A percentile compares a stretch with the other conserved stretches of the same genome.
phyloP scores from a whole-genome alignment of 1,139 yeast genomes.

The Kodamaea anthophila region DNA sequence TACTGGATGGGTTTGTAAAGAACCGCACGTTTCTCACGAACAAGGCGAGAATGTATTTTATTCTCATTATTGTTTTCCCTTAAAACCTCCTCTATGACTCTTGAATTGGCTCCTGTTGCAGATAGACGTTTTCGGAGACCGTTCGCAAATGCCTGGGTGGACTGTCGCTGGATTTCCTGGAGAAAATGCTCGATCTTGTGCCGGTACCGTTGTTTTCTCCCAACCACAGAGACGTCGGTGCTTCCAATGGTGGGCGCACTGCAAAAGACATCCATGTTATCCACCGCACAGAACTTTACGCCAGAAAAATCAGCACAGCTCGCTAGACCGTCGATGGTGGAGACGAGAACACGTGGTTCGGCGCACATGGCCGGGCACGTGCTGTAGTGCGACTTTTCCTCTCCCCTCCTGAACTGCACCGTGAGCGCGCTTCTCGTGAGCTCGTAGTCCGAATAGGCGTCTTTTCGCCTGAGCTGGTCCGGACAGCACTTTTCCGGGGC shows the following conservation, averaged over 20 bases:
- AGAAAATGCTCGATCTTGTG: slow-evolving; percentile 12
- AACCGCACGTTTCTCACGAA: slow-evolving; percentile 16
- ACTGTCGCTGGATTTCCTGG: slow-evolving; percentile 12
- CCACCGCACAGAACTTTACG: slow-evolving; percentile 14
- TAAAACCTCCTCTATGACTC: slow-evolving; percentile 1
- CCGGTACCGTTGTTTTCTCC: slow-evolving; percentile 1
- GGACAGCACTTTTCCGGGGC: slow-evolving; percentile 24
- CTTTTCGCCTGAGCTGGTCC: slow-evolving; percentile 9
- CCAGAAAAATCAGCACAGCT: slow-evolving; percentile 2
- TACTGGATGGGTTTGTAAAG: slow-evolving; percentile 26
- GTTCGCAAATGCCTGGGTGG: slow-evolving; percentile 8
- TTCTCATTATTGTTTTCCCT: slow-evolving; percentile 2
- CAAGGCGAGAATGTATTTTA: slow-evolving; percentile 9
- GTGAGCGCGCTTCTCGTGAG: slow-evolving; percentile 19
- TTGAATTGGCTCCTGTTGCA: too few species aligned
- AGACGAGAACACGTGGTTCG: slow-evolving; percentile 21
- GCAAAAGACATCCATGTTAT: slow-evolving; percentile 17
- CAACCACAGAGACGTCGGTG: slow-evolving; percentile 9
- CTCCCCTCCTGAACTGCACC: slow-evolving; percentile 13
- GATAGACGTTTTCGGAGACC: slow-evolving; percentile 7
- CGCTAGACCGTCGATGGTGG: slow-evolving; percentile 15
- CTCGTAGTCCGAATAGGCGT: slow-evolving; percentile 8
- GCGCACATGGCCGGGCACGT: slow-evolving; percentile 6
- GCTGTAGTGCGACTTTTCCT: slow-evolving; percentile 2
- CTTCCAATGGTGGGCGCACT: slow-evolving; percentile 12